Evolutionary conservation across 192 early-diverging fungal genomes (phyloP), one percentile per base, ranked within the genome.

Genomic region (Coemansia sp.): DNA sequence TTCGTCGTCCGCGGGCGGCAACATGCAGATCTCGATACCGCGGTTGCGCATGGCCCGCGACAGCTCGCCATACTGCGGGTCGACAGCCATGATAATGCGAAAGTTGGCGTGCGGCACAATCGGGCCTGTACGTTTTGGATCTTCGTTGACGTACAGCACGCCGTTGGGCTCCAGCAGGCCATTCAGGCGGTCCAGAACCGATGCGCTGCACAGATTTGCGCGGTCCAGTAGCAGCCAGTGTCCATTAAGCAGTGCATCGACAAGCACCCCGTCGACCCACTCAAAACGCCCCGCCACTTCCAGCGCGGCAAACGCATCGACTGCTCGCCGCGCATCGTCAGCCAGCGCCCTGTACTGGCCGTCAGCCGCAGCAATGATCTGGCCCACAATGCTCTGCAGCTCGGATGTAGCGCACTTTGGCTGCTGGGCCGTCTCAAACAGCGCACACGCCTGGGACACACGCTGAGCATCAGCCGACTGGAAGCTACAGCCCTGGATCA

Each of bases 21-120:
- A 17, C 20, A 74, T 23, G 55, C 70, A 74, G 26, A 99, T 81
- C 67, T 99, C 96, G n/a, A 97, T 83, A 38, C 92, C 91, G 46
- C 96, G 87, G 59, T 99, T 99, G 38, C 96, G 71, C 96, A 99
- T 99, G 3, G 96, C 94, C 7, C 94, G 79, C 7, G 91, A 94
- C 21, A 99, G 74, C 67, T 99, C 94, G 26, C 96, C 96, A 53
- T 86, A 78, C 32, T 78, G 75, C 11, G 94, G 92, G 60, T 99
- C 89, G 25, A 95, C 84, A 0, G 91, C 89, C 90, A 99, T 89
- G 57, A 99, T 90, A 39, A 99, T 85, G 21, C 96, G 77, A 76
- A 99, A 99, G 51, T 90, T 83, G 14, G 78, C 78, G 48, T 95
- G 94, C 8, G 92, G 91, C 14, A 69, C 59, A 32, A 96, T 81